Evolutionary conservation across 2,329 filamentous ascomycete species (phyloP).

Genomic region (Graphiopsis chlorocephala): DNA sequence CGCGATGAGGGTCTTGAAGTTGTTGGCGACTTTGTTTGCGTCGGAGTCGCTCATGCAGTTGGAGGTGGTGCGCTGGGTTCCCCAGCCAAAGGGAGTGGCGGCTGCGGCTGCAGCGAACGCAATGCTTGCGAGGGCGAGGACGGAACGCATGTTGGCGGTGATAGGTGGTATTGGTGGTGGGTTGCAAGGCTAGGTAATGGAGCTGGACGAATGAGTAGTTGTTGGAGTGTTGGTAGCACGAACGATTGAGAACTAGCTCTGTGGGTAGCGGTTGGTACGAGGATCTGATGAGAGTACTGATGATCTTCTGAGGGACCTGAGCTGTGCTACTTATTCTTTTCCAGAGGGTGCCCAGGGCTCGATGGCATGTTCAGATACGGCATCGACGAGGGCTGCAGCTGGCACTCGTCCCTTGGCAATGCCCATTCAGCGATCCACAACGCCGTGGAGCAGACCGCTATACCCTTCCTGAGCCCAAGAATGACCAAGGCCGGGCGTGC

Average conservation of each 20-base stretch:
- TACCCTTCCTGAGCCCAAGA: background rate
- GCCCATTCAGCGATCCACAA: conserved; percentile 5
- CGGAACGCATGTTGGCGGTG: conserved; percentile 15
- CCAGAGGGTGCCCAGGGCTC: conserved; percentile 1
- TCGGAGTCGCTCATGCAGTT: conserved; percentile 28
- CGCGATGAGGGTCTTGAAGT: conserved; percentile 34
- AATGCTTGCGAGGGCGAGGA: conserved; percentile 13
- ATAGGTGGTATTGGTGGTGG: background rate
- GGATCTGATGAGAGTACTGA: background rate
- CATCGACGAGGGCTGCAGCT: background rate
- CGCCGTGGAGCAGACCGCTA: conserved; percentile 6
- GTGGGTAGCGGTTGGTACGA: background rate
- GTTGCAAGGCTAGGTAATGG: background rate
- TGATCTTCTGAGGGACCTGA: background rate
- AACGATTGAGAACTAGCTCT: conserved; percentile 2
- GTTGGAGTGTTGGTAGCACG: background rate
- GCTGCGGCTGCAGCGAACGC: conserved; percentile 8
- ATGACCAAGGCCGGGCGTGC: background rate
- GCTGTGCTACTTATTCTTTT: conserved; percentile 14
- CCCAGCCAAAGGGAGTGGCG: conserved; percentile 8
- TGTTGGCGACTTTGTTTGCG: conserved; percentile 27
- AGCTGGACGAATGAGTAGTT: conserved; percentile 2
- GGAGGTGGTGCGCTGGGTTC: background rate
- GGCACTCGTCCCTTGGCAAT: conserved; percentile 13
- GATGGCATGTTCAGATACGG: conserved; percentile 1